Evolutionary conservation across 2,329 filamentous ascomycete species (phyloP).

Genomic region (Aspergillus chevalieri): DNA sequence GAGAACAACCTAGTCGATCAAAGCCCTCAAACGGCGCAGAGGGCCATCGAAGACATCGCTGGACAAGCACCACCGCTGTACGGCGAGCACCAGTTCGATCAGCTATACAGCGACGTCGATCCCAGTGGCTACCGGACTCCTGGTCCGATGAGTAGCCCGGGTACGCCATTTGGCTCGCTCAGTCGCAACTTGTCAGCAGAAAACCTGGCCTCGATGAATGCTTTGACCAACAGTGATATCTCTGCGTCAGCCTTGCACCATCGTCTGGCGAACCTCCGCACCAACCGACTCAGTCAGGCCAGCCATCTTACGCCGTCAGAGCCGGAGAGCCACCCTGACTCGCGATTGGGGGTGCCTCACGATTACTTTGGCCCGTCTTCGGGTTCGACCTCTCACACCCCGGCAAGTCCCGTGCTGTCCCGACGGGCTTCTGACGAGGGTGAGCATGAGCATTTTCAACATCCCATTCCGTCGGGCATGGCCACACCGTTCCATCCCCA

Average conservation of each 20-base stretch:
- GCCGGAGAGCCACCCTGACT: slow-evolving; percentile 16
- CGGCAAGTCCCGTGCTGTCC: slow-evolving; percentile 34
- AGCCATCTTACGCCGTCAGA: slow-evolving; percentile 17
- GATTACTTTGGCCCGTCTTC: slow-evolving; percentile 28
- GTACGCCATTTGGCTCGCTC: slow-evolving; percentile 67
- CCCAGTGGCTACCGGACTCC: slow-evolving; percentile 75
- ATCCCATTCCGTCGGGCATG: slow-evolving; percentile 27
- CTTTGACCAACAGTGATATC: slow-evolving; percentile 48
- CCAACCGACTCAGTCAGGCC: slow-evolving; percentile 17
- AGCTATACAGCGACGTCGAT: slow-evolving; percentile 83
- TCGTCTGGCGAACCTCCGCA: slow-evolving; percentile 53
- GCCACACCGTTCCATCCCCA: slow-evolving; percentile 37
- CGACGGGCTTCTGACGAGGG: slow-evolving; percentile 44
- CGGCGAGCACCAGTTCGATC: slow-evolving; percentile 81
- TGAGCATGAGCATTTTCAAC: slow-evolving; percentile 39
- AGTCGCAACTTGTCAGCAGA: slow-evolving; percentile 72
- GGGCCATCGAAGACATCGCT: slow-evolving; percentile 50
- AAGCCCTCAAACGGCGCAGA: slow-evolving; percentile 45
- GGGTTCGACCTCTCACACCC: slow-evolving; percentile 22
- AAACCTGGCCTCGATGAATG: slow-evolving; percentile 61
- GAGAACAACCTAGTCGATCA: slow-evolving; percentile 70
- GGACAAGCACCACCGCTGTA: slow-evolving; percentile 83
- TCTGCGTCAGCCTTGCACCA: slow-evolving; percentile 63
- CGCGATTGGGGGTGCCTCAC: slow-evolving; percentile 19
- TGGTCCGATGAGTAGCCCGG: slow-evolving; percentile 59